These are phyloP conservation scores for Thymus mandschuricus DNA, from an alignment of 257 asterid genomes.

Conservation along the genomic window DNA sequence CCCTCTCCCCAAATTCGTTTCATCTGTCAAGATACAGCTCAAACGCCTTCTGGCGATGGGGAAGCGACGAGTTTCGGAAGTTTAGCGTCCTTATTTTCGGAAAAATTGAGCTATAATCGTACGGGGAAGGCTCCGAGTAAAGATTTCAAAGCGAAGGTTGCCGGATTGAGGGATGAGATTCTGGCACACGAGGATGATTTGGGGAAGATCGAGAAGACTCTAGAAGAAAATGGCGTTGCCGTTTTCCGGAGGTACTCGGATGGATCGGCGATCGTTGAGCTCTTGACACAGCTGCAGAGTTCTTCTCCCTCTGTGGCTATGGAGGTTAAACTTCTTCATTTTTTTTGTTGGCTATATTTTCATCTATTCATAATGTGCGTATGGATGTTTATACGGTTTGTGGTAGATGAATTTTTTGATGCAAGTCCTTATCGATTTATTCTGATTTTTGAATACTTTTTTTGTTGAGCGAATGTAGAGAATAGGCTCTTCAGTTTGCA, in stretches of 20 bases:
- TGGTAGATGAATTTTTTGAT: no score
- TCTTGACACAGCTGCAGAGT: slow-evolving; percentile 48
- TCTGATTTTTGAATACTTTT: not conserved
- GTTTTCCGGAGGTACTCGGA: slow-evolving; percentile 56
- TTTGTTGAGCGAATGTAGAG: not conserved
- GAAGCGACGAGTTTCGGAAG: slow-evolving; percentile 14
- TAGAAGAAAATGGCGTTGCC: slow-evolving; percentile 54
- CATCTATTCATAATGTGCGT: not conserved
- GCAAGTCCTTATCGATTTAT: no score
- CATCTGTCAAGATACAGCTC: slow-evolving; percentile 38
- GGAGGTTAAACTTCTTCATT: slow-evolving; percentile 49
- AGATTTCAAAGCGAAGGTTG: slow-evolving; percentile 40
- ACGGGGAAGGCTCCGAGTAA: slow-evolving; percentile 22
- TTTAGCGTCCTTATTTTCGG: slow-evolving; percentile 39
- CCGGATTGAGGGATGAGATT: slow-evolving; percentile 55
- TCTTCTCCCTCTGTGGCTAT: slow-evolving; percentile 50
- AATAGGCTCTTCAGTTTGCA: no score
- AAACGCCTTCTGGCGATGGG: slow-evolving; percentile 21
- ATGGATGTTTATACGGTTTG: not conserved
- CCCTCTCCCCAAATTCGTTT: slow-evolving; percentile 34
- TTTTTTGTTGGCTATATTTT: not conserved
- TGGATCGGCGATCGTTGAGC: slow-evolving; percentile 72
- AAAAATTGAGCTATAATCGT: slow-evolving; percentile 25
- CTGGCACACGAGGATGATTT: slow-evolving; percentile 37
- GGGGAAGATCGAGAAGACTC: slow-evolving; percentile 45